Percentiles rank a stretch among this genome's conserved stretches.
Evolutionary conservation across 2,329 filamentous ascomycete species (phyloP).

Genomic region (Verruconis gallopava): DNA sequence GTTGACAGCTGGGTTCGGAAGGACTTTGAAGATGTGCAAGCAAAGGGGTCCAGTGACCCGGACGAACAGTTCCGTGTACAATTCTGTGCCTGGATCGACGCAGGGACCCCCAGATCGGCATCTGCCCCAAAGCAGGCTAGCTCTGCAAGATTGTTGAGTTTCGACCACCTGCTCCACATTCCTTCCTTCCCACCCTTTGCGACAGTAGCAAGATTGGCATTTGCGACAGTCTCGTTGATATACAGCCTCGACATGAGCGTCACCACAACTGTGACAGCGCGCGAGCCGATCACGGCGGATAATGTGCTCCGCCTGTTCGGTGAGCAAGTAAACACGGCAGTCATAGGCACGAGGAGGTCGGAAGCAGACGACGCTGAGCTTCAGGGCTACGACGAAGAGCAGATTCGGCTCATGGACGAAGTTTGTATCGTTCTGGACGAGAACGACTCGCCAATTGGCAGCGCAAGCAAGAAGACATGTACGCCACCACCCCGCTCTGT

Average conservation of each 20-base stretch:
- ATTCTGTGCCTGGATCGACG: too few species aligned
- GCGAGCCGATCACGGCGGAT: constrained; percentile 64
- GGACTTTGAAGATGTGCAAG: too few species aligned
- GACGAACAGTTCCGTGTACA: too few species aligned
- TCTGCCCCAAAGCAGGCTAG: too few species aligned
- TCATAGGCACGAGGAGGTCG: constrained; percentile 49
- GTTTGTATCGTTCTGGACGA: constrained; percentile 95
- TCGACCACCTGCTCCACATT: too few species aligned
- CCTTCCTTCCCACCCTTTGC: too few species aligned
- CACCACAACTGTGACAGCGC: constrained; percentile 13
- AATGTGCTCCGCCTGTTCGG: constrained; percentile 82
- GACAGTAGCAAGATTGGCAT: too few species aligned
- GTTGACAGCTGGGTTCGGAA: too few species aligned
- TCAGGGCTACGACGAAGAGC: constrained; percentile 89
- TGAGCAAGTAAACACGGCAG: constrained; percentile 59
- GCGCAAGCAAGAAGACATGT: constrained; percentile 97
- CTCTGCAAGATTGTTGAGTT: too few species aligned
- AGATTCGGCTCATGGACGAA: constrained; percentile 97
- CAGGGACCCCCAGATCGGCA: too few species aligned
- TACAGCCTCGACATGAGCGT: background rate
- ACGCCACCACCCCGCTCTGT: constrained; percentile 31
- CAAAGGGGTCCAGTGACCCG: too few species aligned
- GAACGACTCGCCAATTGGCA: constrained; percentile 84
- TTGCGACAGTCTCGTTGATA: too few species aligned
- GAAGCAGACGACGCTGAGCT: constrained; percentile 51